These are phyloP conservation scores for Henckelia pumila DNA, from an alignment of 257 asterid species.

Conservation along the genomic window DNA sequence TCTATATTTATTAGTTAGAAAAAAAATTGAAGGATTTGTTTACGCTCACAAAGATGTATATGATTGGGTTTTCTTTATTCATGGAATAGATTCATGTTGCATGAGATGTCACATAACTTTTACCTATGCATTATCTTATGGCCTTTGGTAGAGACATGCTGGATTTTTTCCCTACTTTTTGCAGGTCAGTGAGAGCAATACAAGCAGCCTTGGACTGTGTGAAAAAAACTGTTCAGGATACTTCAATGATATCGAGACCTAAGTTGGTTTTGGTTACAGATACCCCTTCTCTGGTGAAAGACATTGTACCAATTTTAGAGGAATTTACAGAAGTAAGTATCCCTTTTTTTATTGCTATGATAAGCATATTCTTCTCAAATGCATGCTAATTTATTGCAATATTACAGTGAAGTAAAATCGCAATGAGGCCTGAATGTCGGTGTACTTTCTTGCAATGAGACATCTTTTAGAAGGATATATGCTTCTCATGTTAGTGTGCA, in stretches of 20 bases:
- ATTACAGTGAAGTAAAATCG: not conserved
- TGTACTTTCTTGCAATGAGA: not conserved
- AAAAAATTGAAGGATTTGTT: not conserved
- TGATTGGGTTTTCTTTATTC: not conserved
- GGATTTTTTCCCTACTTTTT: slow-evolving; percentile 20
- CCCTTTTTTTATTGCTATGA: slow-evolving; percentile 15
- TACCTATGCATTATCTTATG: not conserved
- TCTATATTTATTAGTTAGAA: too few relatives aligned
- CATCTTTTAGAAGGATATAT: not conserved
- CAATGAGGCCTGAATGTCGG: slow-evolving; percentile 1
- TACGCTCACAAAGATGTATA: not conserved
- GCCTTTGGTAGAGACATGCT: slow-evolving; percentile 3
- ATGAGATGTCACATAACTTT: not conserved
- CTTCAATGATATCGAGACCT: slow-evolving; percentile 48
- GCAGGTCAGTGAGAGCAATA: slow-evolving; percentile 77
- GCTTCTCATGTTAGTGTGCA: not conserved
- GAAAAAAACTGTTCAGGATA: slow-evolving; percentile 39
- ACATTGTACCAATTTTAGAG: slow-evolving; percentile 49
- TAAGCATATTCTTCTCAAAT: not conserved
- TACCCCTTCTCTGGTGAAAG: slow-evolving; percentile 66
- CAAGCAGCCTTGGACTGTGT: slow-evolving; percentile 73
- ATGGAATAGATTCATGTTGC: not conserved
- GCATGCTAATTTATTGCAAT: not conserved
- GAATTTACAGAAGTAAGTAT: slow-evolving; percentile 69
- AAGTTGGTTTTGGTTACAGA: slow-evolving; percentile 80